Percentiles rank a stretch among this genome's conserved stretches.
Evolutionary conservation across 2,329 filamentous ascomycete genomes (phyloP).

Genomic region (Aspergillus terreus): DNA sequence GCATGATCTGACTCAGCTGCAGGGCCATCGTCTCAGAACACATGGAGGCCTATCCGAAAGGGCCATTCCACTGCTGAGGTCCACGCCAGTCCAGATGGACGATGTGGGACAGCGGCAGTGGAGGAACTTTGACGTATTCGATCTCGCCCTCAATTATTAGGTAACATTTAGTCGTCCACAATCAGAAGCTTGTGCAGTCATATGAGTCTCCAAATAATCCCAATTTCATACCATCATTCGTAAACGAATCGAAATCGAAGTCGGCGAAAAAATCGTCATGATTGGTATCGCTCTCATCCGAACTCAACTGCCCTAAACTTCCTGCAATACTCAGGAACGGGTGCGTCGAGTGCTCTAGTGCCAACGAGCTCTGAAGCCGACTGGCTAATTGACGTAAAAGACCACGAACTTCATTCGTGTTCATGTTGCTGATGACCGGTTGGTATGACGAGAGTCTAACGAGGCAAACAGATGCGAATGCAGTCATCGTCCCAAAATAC

Average conservation of each 20-base stretch:
- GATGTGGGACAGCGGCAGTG: background rate
- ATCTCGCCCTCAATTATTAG: background rate
- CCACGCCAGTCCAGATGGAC: background rate
- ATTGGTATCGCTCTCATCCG: background rate
- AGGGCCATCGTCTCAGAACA: constrained; percentile 30
- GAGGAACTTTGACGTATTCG: constrained; percentile 1
- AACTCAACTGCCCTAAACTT: constrained; percentile 1
- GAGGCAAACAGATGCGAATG: constrained; percentile 15
- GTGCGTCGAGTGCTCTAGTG: background rate
- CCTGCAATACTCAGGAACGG: constrained; percentile 3
- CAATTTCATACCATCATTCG: background rate
- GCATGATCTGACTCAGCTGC: constrained; percentile 13
- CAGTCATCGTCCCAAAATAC: constrained; percentile 14
- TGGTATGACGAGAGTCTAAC: constrained; percentile 6
- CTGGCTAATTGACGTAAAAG: background rate
- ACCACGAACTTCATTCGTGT: background rate
- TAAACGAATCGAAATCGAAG: background rate
- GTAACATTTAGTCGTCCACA: background rate
- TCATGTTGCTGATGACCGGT: background rate
- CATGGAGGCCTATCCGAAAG: constrained; percentile 43
- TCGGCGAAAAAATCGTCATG: background rate
- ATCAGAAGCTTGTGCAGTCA: background rate
- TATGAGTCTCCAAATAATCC: background rate
- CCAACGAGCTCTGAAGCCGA: background rate
- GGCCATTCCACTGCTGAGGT: background rate